A percentile compares a stretch with the other conserved stretches of the same genome.
These are phyloP conservation scores for Globisporangium solare DNA, from an alignment of 352 stramenopile species.

Conservation along the genomic window DNA sequence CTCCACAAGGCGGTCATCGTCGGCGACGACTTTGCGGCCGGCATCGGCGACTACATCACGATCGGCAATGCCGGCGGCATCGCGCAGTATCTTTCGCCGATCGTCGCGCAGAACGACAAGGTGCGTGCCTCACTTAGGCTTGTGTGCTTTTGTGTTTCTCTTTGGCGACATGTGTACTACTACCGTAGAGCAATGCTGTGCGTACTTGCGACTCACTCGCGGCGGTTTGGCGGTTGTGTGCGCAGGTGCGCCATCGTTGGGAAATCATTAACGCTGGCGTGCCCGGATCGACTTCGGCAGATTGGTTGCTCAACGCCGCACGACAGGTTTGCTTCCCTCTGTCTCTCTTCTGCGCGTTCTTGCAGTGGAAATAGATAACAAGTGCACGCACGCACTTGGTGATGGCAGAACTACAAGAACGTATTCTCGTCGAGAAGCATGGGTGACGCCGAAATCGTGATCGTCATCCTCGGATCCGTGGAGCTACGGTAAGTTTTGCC, in stretches of 20 bases:
- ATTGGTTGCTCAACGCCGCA: conserved; percentile 61
- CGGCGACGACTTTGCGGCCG: conserved; percentile 80
- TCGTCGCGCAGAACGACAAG: conserved; percentile 54
- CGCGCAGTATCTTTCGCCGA: conserved; percentile 45
- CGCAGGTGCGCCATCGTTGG: conserved; percentile 74
- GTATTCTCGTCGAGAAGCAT: conserved; percentile 56
- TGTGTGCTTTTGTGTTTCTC: background rate
- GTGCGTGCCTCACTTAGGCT: conserved; percentile 19
- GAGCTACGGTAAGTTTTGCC: conserved; percentile 40
- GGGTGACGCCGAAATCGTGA: conserved; percentile 69
- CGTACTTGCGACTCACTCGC: background rate
- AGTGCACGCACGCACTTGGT: background rate
- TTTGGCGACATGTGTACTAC: background rate
- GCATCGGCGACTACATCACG: conserved; percentile 73
- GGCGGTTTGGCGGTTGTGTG: background rate
- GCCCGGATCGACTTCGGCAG: conserved; percentile 45
- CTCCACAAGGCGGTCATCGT: conserved; percentile 84
- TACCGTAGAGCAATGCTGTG: background rate
- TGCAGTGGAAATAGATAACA: background rate
- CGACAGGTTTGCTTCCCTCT: conserved; percentile 42
- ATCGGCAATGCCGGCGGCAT: conserved; percentile 43
- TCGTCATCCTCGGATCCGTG: conserved; percentile 71
- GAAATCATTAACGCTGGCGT: conserved; percentile 77
- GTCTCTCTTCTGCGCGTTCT: background rate
- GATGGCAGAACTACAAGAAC: conserved; percentile 53